These are phyloP conservation scores for Bothriochloa decipiens DNA, from an alignment of 176 grass and related monocot species.

Conservation along the genomic window DNA sequence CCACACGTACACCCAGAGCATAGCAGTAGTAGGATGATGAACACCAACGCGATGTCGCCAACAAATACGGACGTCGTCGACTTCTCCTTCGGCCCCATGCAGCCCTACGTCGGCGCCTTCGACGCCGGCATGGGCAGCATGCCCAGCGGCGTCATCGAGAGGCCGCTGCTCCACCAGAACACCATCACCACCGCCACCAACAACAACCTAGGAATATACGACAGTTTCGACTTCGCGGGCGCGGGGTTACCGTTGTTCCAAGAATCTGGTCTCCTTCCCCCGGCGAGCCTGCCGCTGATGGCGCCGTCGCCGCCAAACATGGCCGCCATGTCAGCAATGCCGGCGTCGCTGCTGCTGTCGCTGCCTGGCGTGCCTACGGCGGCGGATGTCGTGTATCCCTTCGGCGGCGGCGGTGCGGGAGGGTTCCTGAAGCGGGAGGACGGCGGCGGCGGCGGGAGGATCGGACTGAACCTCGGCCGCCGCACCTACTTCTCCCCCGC, in stretches of 20 bases:
- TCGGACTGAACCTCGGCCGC: conserved; percentile 79
- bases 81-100: conserved; percentile 44
- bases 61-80: conserved; percentile 20
- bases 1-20: not conserved
- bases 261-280: conserved; percentile 30
- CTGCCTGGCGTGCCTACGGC: conserved; percentile 8
- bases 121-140: conserved; percentile 32
- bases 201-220: conserved; percentile 17
- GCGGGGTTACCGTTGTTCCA: conserved; percentile 47
- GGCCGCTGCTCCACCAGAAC: conserved; percentile 23
- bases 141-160: conserved; percentile 9
- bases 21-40: conserved; percentile 7
- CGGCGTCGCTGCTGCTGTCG: conserved; percentile 25
- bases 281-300: conserved; percentile 18
- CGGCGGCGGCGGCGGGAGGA: conserved; percentile 35
- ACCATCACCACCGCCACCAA: not conserved
- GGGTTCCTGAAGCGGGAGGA: conserved; percentile 66
- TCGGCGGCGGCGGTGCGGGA: conserved; percentile 34
- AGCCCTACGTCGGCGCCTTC: conserved; percentile 35
- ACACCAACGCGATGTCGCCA: conserved; percentile 40
- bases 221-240: conserved; percentile 39
- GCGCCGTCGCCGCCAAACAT: conserved; percentile 43
- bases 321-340: conserved; percentile 48
- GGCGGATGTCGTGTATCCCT: conserved; percentile 35
- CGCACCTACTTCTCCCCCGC: conserved; percentile 75